These are phyloP conservation scores for Alternaria longipes DNA, from an alignment of 2,329 filamentous ascomycete genomes.

Conservation along the genomic window DNA sequence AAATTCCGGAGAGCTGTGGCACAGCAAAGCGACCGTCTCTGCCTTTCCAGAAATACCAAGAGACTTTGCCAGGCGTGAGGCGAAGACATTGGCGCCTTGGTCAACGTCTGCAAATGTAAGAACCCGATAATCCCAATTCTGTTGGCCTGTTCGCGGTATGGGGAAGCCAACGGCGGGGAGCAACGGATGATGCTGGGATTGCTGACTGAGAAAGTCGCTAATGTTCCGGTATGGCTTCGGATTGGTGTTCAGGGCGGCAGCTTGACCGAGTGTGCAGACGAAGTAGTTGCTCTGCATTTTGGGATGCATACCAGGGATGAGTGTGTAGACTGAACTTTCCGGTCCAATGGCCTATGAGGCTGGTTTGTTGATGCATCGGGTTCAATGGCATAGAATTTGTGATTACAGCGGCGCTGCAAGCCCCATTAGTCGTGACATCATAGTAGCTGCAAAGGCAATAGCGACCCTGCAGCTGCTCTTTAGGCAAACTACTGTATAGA, in stretches of 20 bases:
- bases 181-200: slow-evolving; percentile 53
- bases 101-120: slow-evolving; percentile 51
- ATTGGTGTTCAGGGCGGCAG: slow-evolving; percentile 50
- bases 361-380: neutral
- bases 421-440: slow-evolving; percentile 42
- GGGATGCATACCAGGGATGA: neutral
- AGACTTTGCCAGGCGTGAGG: slow-evolving; percentile 37
- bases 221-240: slow-evolving; percentile 57
- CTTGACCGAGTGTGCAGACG: slow-evolving; percentile 68
- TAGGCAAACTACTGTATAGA: neutral
- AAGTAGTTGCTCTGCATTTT: slow-evolving; percentile 62
- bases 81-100: slow-evolving; percentile 48
- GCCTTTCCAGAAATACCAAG: slow-evolving; percentile 24
- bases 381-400: neutral
- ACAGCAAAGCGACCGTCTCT: slow-evolving; percentile 62
- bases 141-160: slow-evolving; percentile 29
- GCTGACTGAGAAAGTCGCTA: slow-evolving; percentile 60
- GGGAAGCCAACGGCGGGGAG: slow-evolving; percentile 63
- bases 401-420: neutral
- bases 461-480: slow-evolving; percentile 10
- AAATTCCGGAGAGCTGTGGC: slow-evolving; percentile 66
- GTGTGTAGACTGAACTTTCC: neutral
- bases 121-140: slow-evolving; percentile 40
- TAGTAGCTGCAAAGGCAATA: slow-evolving; percentile 19
- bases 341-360: slow-evolving; percentile 3